Conservation (phyloP, 768 basidiomycete species). For the Panus rudis region DNA sequence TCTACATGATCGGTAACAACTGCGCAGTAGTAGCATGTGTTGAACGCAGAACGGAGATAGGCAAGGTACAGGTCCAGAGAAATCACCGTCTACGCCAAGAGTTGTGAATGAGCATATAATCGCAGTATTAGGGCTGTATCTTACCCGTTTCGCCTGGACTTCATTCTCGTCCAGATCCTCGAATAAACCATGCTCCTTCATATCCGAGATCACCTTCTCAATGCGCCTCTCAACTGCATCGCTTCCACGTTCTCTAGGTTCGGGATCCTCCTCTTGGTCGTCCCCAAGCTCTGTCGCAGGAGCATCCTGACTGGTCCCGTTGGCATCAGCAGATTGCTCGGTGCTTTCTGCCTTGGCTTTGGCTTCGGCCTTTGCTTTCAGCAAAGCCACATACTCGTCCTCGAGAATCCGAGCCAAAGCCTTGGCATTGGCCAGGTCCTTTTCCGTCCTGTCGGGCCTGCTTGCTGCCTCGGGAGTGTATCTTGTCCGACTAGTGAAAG, state of each 20-base stretch:
- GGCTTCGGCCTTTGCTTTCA: conserved; percentile 29
- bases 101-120: conserved; percentile 5
- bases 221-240: conserved; percentile 79
- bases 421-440: conserved; percentile 75
- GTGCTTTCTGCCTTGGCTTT: conserved; percentile 13
- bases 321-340: conserved; percentile 19
- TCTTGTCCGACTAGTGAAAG: conserved; percentile 72
- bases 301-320: conserved; percentile 18
- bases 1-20: conserved; percentile 89
- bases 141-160: conserved; percentile 66
- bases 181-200: conserved; percentile 57
- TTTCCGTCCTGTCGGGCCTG: conserved; percentile 70
- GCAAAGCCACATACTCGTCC: conserved; percentile 52
- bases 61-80: conserved; percentile 89
- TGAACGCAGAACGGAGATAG: conserved; percentile 86
- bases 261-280: conserved; percentile 41
- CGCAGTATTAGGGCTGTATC: conserved; percentile 7
- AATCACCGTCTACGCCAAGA: conserved; percentile 53
- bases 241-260: conserved; percentile 59
- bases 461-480: conserved; percentile 79
- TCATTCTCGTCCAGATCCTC: conserved; percentile 58
- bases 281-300: conserved; percentile 20
- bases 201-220: conserved; percentile 65
- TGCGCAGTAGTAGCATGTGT: conserved; percentile 98
- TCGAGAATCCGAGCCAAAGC: conserved; percentile 69